Conservation (phyloP, 345 rosid species). For the Barbarea vulgaris region DNA sequence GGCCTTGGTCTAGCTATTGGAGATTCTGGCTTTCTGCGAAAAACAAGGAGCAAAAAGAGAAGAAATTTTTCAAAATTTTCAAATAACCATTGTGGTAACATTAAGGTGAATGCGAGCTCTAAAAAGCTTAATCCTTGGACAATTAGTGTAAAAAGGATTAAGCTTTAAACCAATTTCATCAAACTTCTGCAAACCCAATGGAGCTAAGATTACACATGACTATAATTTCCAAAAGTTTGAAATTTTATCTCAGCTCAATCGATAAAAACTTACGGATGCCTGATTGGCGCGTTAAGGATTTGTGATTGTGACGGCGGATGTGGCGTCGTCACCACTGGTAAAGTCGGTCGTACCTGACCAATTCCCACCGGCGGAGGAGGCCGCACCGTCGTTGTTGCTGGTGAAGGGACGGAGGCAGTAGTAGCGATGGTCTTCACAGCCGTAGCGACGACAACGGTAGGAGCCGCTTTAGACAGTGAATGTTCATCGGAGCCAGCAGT, state of each 20-base stretch:
- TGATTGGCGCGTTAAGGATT: slow-evolving; percentile 48
- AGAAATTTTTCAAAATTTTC: slow-evolving; percentile 18
- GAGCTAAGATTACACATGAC: background rate
- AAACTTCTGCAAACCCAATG: slow-evolving; percentile 1
- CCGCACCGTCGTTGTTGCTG: slow-evolving; percentile 5
- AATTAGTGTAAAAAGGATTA: background rate
- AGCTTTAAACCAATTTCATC: background rate
- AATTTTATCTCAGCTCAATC: background rate
- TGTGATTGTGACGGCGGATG: slow-evolving; percentile 38
- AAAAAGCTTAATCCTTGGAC: slow-evolving; percentile 1
- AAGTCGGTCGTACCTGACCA: slow-evolving; percentile 40
- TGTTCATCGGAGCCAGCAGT: slow-evolving; percentile 57
- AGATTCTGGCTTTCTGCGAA: slow-evolving; percentile 76
- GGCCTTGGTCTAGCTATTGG: slow-evolving; percentile 75
- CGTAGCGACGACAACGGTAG: slow-evolving; percentile 24
- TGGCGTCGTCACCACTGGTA: slow-evolving; percentile 35
- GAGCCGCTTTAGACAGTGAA: slow-evolving; percentile 46
- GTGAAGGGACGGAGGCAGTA: slow-evolving; percentile 31
- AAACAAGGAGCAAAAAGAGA: background rate
- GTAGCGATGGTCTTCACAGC: background rate
- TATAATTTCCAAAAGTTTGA: slow-evolving; percentile 11
- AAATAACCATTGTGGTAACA: background rate
- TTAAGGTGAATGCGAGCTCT: background rate
- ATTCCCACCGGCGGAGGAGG: slow-evolving; percentile 30
- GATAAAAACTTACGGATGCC: slow-evolving; percentile 58